These are phyloP conservation scores for Clavispora asparagi DNA, from an alignment of 805 yeast genomes.

Conservation along the genomic window DNA sequence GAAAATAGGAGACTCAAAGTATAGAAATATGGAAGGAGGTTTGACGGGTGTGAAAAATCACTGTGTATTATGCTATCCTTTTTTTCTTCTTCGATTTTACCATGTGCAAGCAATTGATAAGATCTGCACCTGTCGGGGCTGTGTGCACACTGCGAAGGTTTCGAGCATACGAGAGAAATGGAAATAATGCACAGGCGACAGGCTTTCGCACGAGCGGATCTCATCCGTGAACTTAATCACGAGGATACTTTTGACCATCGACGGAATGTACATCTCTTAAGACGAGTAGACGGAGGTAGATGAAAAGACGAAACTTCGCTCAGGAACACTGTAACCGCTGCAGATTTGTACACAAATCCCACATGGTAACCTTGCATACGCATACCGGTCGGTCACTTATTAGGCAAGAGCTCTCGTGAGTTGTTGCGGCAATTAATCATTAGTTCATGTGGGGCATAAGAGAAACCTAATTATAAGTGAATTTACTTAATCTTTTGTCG, in stretches of 20 bases:
- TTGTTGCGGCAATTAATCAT: neutral
- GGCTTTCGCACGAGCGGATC: neutral
- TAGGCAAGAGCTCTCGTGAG: neutral
- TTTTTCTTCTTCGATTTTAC: neutral
- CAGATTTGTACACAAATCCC: neutral
- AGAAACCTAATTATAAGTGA: too few species aligned
- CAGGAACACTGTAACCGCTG: neutral
- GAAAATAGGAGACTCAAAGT: neutral
- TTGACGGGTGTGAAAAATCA: neutral
- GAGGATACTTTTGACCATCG: too few species aligned
- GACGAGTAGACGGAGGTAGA: too few species aligned
- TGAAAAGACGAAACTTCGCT: too few species aligned
- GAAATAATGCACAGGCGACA: neutral
- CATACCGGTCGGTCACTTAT: neutral
- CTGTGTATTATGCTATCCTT: neutral
- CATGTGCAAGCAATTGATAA: neutral
- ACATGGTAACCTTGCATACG: neutral
- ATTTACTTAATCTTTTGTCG: too few species aligned
- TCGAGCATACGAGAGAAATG: neutral
- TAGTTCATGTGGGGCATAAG: too few species aligned
- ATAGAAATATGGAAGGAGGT: neutral
- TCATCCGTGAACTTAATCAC: too few species aligned
- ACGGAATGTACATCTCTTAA: too few species aligned
- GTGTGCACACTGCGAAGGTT: neutral
- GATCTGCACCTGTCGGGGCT: neutral